Evolutionary conservation across 2,329 filamentous ascomycete species (phyloP).

Genomic region (Aureobasidium sp.): DNA sequence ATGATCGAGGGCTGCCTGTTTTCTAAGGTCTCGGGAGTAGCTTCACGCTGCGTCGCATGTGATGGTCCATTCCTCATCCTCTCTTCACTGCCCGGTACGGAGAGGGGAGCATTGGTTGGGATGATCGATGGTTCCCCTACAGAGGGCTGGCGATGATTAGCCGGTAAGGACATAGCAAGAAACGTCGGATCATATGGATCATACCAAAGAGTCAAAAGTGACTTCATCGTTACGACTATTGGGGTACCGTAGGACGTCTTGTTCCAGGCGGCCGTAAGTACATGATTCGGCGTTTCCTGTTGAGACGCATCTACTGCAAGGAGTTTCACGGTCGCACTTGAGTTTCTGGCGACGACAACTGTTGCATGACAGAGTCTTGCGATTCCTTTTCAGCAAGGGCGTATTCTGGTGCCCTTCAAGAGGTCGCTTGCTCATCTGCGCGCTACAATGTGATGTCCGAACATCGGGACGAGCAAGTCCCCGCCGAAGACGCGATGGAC

Average conservation of each 20-base stretch:
- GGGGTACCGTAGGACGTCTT: not conserved
- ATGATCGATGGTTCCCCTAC: not conserved
- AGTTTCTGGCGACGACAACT: not conserved
- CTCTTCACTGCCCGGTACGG: not conserved
- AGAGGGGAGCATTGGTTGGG: not conserved
- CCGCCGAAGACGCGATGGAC: too few species aligned
- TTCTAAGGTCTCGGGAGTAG: not conserved
- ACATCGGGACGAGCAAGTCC: not conserved
- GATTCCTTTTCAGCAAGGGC: not conserved
- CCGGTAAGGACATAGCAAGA: not conserved
- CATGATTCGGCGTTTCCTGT: not conserved
- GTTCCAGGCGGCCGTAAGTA: not conserved
- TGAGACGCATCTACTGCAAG: not conserved
- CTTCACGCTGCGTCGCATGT: not conserved
- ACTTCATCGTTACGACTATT: not conserved
- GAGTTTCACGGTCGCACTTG: not conserved
- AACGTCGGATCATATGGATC: not conserved
- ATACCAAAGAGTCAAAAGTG: not conserved
- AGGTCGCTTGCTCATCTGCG: not conserved
- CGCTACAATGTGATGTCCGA: not conserved
- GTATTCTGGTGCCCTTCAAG: not conserved
- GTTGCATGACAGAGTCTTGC: not conserved
- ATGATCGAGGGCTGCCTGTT: not conserved
- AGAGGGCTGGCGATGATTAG: not conserved
- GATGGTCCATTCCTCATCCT: not conserved